phyloP scores from a whole-genome alignment of 768 basidiomycete species.

The Russula compacta region DNA sequence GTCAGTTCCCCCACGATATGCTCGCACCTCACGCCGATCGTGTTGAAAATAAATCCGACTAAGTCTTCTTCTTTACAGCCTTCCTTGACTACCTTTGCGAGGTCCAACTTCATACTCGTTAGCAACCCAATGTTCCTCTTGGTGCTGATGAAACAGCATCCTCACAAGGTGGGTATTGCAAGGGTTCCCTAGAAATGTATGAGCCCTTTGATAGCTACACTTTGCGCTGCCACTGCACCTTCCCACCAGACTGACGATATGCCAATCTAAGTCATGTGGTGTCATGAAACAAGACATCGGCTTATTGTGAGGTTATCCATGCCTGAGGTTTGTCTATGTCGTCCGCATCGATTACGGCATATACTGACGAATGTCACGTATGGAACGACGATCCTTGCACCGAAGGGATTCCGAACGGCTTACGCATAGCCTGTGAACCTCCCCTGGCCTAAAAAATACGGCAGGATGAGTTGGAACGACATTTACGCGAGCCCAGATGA shows the following conservation, averaged over 20 bases:
- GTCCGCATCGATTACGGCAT: conserved; percentile 64
- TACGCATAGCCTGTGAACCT: conserved; percentile 82
- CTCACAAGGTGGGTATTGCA: conserved; percentile 76
- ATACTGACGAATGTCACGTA: conserved; percentile 38
- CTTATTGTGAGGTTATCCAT: conserved; percentile 2
- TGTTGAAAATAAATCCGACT: conserved; percentile 77
- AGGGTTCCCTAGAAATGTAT: conserved; percentile 52
- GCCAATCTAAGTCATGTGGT: conserved; percentile 49
- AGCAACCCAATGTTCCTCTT: neutral
- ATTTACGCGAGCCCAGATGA: neutral
- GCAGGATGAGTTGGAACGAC: neutral
- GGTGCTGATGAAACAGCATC: neutral
- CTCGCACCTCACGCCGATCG: conserved; percentile 71
- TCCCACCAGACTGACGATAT: conserved; percentile 92
- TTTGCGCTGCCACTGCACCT: conserved; percentile 36
- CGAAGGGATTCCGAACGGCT: conserved; percentile 24
- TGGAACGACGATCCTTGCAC: neutral
- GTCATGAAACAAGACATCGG: neutral
- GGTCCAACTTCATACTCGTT: conserved; percentile 46
- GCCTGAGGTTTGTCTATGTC: conserved; percentile 86
- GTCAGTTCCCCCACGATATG: neutral
- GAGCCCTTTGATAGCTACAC: neutral
- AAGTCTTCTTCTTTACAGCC: conserved; percentile 76
- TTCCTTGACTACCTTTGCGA: conserved; percentile 71
- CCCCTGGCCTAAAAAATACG: conserved; percentile 41